A percentile compares a stretch with the other conserved stretches of the same genome.
Conservation (phyloP, 306 rosid species). For the Geum urbanum region DNA sequence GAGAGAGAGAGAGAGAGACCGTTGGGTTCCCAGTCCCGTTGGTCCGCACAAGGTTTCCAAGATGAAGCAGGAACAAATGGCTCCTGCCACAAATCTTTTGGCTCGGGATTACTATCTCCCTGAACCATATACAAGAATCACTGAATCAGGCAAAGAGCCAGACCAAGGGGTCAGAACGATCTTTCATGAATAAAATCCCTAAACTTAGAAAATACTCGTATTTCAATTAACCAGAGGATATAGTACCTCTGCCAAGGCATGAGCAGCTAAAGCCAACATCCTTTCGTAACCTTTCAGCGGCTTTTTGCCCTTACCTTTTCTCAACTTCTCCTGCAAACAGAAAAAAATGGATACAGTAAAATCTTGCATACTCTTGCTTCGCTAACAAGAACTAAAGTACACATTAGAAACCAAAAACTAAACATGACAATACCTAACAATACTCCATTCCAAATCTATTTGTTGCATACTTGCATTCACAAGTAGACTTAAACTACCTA, state of each 20-base stretch:
- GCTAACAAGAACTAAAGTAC: no score
- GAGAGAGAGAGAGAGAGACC: slow-evolving; percentile 39
- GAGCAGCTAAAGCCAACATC: slow-evolving; percentile 86
- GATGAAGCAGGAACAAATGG: slow-evolving; percentile 79
- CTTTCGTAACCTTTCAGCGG: slow-evolving; percentile 57
- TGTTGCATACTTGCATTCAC: no score
- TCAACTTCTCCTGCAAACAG: slow-evolving; percentile 54
- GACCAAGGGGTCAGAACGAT: background rate
- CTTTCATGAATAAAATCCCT: background rate
- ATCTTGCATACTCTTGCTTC: background rate
- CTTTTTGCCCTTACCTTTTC: slow-evolving; percentile 52
- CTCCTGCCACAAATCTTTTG: slow-evolving; percentile 95
- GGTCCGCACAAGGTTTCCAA: slow-evolving; percentile 89
- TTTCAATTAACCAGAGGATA: slow-evolving; percentile 10
- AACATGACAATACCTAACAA: no score
- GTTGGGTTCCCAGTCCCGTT: slow-evolving; percentile 74
- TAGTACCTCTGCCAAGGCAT: slow-evolving; percentile 91
- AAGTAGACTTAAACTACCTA: no score
- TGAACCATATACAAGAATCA: slow-evolving; percentile 38
- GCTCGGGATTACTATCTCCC: slow-evolving; percentile 76
- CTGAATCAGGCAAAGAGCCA: slow-evolving; percentile 19
- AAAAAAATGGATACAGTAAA: slow-evolving; percentile 8
- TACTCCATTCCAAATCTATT: no score
- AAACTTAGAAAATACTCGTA: background rate
- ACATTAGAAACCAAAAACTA: no score